Evolutionary conservation across 129 eudicot species (phyloP).

Genomic region (Lonicera japonica): DNA sequence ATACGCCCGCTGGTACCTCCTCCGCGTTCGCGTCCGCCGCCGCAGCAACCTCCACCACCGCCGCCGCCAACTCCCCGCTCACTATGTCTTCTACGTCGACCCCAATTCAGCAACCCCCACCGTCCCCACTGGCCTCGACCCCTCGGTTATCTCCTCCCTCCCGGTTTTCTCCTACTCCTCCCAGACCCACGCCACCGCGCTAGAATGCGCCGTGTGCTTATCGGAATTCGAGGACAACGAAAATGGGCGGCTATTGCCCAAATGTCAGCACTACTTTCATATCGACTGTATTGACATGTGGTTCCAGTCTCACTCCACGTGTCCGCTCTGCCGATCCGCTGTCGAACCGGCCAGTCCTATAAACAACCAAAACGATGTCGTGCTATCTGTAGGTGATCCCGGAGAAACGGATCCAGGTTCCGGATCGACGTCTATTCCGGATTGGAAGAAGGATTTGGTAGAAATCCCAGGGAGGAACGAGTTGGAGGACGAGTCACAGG

Average conservation of each 20-base stretch:
- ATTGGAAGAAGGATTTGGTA: constrained; percentile 47
- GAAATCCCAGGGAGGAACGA: constrained; percentile 48
- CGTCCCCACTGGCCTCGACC: constrained; percentile 28
- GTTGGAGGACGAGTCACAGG: constrained; percentile 29
- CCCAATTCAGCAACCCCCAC: constrained; percentile 1
- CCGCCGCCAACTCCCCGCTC: constrained; percentile 36
- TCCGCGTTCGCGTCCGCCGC: constrained; percentile 38
- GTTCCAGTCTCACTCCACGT: constrained; percentile 73
- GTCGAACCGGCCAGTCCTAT: constrained; percentile 35
- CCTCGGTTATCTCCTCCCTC: constrained; percentile 35
- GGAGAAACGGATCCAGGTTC: constrained; percentile 13
- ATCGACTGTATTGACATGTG: constrained; percentile 87
- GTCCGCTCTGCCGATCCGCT: constrained; percentile 82
- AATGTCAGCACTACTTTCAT: constrained; percentile 74
- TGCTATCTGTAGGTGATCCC: neutral
- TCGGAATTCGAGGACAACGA: constrained; percentile 79
- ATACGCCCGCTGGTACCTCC: constrained; percentile 73
- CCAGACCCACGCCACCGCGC: constrained; percentile 7
- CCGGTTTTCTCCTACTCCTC: constrained; percentile 45
- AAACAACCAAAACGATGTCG: neutral
- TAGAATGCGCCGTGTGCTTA: constrained; percentile 86
- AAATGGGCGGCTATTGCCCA: constrained; percentile 59
- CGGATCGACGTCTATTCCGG: constrained; percentile 28
- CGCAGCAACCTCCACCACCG: constrained; percentile 32
- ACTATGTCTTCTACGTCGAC: constrained; percentile 45